phyloP scores from a whole-genome alignment of 1,284 basidiomycete species.

The Ganoderma lingzhi region DNA sequence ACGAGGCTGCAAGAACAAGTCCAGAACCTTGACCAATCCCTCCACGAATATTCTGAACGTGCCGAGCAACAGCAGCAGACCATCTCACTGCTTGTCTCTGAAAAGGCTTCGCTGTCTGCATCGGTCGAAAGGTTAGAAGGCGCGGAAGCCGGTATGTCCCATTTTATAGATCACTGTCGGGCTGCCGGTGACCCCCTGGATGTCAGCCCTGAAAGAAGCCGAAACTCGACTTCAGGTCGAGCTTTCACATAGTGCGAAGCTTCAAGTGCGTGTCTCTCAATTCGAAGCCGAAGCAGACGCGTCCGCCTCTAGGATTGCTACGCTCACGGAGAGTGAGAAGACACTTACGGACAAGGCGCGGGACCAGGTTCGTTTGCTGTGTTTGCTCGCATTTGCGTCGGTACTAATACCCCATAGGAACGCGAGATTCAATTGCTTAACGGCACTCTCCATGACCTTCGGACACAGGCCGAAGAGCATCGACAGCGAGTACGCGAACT shows the following conservation, averaged over 20 bases:
- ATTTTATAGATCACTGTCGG: neutral
- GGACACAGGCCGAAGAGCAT: constrained; percentile 59
- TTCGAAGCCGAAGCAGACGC: constrained; percentile 48
- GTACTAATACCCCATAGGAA: constrained; percentile 54
- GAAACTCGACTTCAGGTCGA: constrained; percentile 55
- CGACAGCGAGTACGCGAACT: constrained; percentile 70
- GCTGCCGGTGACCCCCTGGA: neutral
- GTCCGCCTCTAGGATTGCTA: constrained; percentile 45
- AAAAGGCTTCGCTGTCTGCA: constrained; percentile 45
- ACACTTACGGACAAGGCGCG: constrained; percentile 63
- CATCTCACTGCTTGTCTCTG: constrained; percentile 48
- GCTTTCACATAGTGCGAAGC: constrained; percentile 45
- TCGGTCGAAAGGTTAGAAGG: constrained; percentile 44
- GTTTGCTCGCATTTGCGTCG: neutral
- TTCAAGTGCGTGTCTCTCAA: constrained; percentile 53
- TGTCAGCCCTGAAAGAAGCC: constrained; percentile 56
- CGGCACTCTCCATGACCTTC: constrained; percentile 60
- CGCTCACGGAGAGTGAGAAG: constrained; percentile 58
- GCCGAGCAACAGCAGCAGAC: constrained; percentile 46
- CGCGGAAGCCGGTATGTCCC: constrained; percentile 41
- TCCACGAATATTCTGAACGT: constrained; percentile 36
- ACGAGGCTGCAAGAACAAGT: constrained; percentile 34
- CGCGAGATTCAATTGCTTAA: constrained; percentile 71
- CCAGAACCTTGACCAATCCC: constrained; percentile 32
- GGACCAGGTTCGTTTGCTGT: constrained; percentile 59